Evolutionary conservation across 2,329 filamentous ascomycete genomes (phyloP).

Genomic region (Remersonia thermophila): DNA sequence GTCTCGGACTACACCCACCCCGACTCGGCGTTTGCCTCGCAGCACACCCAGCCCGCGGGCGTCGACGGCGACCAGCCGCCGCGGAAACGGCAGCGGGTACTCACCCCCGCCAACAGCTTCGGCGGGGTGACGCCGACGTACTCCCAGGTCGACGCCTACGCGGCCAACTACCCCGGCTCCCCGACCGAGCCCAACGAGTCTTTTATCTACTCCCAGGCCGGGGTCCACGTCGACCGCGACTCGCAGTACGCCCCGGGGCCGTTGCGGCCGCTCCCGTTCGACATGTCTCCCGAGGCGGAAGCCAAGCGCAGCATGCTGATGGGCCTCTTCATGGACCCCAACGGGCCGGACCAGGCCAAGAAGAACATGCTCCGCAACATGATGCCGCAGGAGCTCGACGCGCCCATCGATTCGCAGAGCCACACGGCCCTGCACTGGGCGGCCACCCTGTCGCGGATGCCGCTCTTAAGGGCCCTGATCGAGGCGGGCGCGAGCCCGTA

Average conservation of each 20-base stretch:
- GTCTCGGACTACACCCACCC: conserved; percentile 63
- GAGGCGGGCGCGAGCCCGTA: conserved; percentile 75
- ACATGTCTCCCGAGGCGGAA: conserved; percentile 53
- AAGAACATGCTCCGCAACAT: conserved; percentile 68
- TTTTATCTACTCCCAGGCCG: conserved; percentile 51
- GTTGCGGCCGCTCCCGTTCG: conserved; percentile 51
- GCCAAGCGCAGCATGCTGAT: conserved; percentile 72
- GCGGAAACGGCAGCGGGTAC: conserved; percentile 59
- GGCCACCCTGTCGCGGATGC: conserved; percentile 76
- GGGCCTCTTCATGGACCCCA: conserved; percentile 67
- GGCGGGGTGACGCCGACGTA: conserved; percentile 28
- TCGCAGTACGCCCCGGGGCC: conserved; percentile 49
- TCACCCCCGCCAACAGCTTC: conserved; percentile 46
- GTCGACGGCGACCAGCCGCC: conserved; percentile 59
- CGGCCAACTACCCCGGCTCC: conserved; percentile 49
- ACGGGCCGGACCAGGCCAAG: conserved; percentile 52
- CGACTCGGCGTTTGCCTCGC: conserved; percentile 60
- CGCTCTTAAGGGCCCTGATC: conserved; percentile 70
- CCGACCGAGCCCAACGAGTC: conserved; percentile 73
- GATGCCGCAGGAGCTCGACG: conserved; percentile 71
- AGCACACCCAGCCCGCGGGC: conserved; percentile 31
- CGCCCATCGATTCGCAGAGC: conserved; percentile 77
- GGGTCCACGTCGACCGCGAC: conserved; percentile 30
- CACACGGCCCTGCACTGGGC: conserved; percentile 96
- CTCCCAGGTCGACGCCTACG: conserved; percentile 35